phyloP scores from a whole-genome alignment of 495 filamentous ascomycete species.

The Podospora bellae-mahoneyi region DNA sequence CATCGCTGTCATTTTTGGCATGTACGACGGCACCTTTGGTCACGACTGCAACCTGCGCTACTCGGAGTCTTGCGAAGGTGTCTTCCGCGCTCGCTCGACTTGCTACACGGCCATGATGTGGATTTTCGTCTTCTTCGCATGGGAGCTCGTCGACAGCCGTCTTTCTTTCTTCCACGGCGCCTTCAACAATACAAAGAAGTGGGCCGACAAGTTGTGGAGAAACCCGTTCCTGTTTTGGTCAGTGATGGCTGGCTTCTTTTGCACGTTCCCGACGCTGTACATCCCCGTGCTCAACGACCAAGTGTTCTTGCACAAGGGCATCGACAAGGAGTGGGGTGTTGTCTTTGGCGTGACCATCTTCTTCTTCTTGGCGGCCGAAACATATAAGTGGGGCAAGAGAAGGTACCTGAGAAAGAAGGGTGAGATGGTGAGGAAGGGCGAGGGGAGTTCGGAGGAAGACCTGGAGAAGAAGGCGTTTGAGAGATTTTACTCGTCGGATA shows the following conservation, averaged over 20 bases:
- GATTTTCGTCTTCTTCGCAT: conserved; percentile 67
- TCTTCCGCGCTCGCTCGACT: conserved; percentile 73
- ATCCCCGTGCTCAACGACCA: conserved; percentile 64
- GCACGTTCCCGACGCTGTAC: conserved; percentile 69
- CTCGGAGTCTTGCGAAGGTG: conserved; percentile 52
- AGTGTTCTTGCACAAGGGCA: conserved; percentile 71
- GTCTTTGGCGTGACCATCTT: conserved; percentile 55
- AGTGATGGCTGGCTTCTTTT: conserved; percentile 61
- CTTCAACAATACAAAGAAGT: conserved; percentile 52
- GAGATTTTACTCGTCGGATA: conserved; percentile 14
- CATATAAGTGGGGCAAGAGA: conserved; percentile 46
- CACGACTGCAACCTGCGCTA: conserved; percentile 61
- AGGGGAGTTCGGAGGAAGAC: conserved; percentile 11
- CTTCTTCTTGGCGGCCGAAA: conserved; percentile 61
- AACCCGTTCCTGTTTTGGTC: conserved; percentile 76
- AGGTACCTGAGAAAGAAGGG: conserved; percentile 7
- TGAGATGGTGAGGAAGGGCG: conserved; percentile 14
- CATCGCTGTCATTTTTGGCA: conserved; percentile 60
- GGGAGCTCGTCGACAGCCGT: conserved; percentile 70
- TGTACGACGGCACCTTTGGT: conserved; percentile 66
- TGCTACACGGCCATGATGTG: conserved; percentile 73
- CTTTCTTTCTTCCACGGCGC: conserved; percentile 59
- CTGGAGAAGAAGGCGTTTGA: conserved; percentile 18
- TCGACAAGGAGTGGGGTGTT: conserved; percentile 70
- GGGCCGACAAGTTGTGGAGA: conserved; percentile 60